phyloP scores from a whole-genome alignment of 495 filamentous ascomycete species.

The Podospora conica region DNA sequence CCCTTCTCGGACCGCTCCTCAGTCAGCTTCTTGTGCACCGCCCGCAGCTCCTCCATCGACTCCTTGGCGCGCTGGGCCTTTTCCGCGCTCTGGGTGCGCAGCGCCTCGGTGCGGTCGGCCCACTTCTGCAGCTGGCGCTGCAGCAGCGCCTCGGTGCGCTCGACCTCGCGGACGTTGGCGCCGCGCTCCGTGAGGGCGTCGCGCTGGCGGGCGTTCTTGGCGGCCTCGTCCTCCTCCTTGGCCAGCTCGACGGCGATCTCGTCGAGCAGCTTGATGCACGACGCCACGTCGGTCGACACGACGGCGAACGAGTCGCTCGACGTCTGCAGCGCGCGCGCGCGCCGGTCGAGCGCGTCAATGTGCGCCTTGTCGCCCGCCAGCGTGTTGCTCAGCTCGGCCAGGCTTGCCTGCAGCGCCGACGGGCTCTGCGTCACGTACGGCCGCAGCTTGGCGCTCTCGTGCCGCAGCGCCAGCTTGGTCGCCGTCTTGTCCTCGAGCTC shows the following conservation, averaged over 20 bases:
- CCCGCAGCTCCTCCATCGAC: slow-evolving; percentile 84
- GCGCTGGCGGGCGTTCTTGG: slow-evolving; percentile 68
- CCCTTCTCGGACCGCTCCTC: slow-evolving; percentile 81
- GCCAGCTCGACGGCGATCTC: slow-evolving; percentile 76
- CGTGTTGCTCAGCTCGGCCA: slow-evolving; percentile 73
- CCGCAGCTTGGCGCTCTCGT: slow-evolving; percentile 79
- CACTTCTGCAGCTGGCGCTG: slow-evolving; percentile 77
- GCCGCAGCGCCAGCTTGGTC: slow-evolving; percentile 47
- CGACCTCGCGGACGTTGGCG: slow-evolving; percentile 84
- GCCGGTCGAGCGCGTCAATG: slow-evolving; percentile 80
- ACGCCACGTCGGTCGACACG: slow-evolving; percentile 73
- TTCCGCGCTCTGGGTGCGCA: slow-evolving; percentile 68
- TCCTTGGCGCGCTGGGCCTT: slow-evolving; percentile 73
- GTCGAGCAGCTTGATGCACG: slow-evolving; percentile 80
- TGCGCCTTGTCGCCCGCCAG: slow-evolving; percentile 69
- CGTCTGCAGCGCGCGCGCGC: slow-evolving; percentile 83
- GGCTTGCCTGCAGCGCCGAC: slow-evolving; percentile 68
- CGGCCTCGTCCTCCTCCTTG: slow-evolving; percentile 84
- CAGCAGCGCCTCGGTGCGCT: slow-evolving; percentile 75
- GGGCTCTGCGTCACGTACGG: slow-evolving; percentile 90
- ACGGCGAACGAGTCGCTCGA: slow-evolving; percentile 82
- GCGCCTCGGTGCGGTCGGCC: slow-evolving; percentile 74
- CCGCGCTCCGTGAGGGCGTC: slow-evolving; percentile 83
- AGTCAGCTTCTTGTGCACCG: slow-evolving; percentile 69
- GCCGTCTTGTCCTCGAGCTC: slow-evolving; percentile 77